phyloP scores from a whole-genome alignment of 179 eudicot genomes.

The Gypsophila paniculata region DNA sequence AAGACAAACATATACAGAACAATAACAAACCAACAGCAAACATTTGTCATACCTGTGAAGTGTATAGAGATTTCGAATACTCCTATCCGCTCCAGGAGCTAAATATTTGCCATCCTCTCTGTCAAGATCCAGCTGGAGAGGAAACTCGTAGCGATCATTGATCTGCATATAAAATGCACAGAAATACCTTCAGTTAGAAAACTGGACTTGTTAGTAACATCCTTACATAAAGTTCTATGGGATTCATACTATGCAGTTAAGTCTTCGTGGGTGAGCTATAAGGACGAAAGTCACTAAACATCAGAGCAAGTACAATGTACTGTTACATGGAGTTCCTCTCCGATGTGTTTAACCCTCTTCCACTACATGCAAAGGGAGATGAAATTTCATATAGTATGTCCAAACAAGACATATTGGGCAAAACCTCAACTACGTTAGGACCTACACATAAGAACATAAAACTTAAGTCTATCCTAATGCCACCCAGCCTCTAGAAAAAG shows the following conservation, averaged over 20 bases:
- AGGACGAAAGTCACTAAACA: neutral
- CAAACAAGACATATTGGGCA: no score
- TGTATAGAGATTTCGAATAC: slow-evolving; percentile 69
- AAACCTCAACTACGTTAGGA: neutral
- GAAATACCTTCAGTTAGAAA: slow-evolving; percentile 8
- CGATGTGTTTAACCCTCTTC: neutral
- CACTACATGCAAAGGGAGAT: neutral
- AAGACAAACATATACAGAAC: neutral
- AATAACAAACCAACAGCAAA: neutral
- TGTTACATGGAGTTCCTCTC: neutral
- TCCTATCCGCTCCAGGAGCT: slow-evolving; percentile 67
- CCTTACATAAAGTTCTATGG: neutral
- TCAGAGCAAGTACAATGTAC: neutral
- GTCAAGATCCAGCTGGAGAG: slow-evolving; percentile 76
- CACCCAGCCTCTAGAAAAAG: neutral
- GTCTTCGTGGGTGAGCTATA: neutral
- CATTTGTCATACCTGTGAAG: slow-evolving; percentile 55
- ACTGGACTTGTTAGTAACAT: neutral
- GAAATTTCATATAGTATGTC: neutral
- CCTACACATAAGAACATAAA: neutral
- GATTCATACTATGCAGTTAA: neutral
- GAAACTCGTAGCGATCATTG: slow-evolving; percentile 84
- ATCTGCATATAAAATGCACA: slow-evolving; percentile 37
- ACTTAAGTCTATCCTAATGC: neutral
- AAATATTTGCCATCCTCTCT: slow-evolving; percentile 73